Evolutionary conservation across 306 rosid genomes (phyloP).

Genomic region (Parietaria judaica): DNA sequence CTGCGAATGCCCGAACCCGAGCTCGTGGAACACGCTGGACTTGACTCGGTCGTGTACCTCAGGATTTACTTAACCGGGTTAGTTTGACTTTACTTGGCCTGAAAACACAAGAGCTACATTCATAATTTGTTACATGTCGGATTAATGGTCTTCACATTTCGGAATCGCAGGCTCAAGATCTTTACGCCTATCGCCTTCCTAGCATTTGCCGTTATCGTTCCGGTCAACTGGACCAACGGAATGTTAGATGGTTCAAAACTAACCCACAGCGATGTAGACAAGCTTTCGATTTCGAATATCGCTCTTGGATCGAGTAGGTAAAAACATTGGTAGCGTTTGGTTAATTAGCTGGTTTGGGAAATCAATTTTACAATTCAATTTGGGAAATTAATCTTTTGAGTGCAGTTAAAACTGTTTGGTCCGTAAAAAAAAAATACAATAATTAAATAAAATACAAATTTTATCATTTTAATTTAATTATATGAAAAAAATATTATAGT

Average conservation of each 20-base stretch:
- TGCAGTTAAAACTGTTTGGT: too few species aligned
- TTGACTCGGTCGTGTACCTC: conserved; percentile 86
- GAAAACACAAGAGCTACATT: too few species aligned
- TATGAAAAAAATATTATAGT: too few species aligned
- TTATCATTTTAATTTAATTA: too few species aligned
- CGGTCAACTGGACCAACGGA: conserved; percentile 89
- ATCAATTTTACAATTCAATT: too few species aligned
- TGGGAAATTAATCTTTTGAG: too few species aligned
- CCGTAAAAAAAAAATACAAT: too few species aligned
- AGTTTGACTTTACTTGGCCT: conserved; percentile 8
- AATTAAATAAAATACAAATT: too few species aligned
- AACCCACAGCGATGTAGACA: conserved; percentile 61
- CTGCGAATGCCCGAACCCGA: conserved; percentile 96
- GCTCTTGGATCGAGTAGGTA: conserved; percentile 80
- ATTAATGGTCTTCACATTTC: too few species aligned
- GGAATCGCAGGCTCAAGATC: conserved; percentile 72
- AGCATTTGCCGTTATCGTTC: conserved; percentile 75
- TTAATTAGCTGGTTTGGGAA: too few species aligned
- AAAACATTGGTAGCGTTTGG: neutral
- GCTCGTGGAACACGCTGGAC: conserved; percentile 80
- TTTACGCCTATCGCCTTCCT: conserved; percentile 75
- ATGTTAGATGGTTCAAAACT: conserved; percentile 62
- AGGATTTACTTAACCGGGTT: conserved; percentile 93
- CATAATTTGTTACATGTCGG: neutral
- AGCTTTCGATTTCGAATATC: conserved; percentile 89